A percentile compares a stretch with the other conserved stretches of the same genome.
Conservation (phyloP, 2,329 filamentous ascomycete species). For the Sporothrix inflata region DNA sequence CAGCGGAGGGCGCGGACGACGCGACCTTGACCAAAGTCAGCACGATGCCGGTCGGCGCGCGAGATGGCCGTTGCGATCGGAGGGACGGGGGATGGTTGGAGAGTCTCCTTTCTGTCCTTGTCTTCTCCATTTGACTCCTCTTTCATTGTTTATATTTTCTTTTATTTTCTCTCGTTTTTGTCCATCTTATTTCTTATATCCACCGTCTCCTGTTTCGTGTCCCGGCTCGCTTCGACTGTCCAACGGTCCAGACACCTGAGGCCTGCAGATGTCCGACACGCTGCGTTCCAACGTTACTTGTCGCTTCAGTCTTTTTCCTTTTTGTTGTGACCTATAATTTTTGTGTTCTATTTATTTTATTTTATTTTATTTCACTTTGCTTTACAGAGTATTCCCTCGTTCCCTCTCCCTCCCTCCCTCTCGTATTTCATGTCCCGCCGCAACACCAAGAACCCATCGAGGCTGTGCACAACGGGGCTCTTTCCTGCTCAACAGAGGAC, state of each 20-base stretch:
- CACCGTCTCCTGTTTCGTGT: background rate
- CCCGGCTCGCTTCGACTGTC: no score
- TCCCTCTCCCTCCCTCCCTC: background rate
- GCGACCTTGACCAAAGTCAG: no score
- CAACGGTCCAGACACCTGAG: no score
- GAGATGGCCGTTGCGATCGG: no score
- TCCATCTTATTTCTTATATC: no score
- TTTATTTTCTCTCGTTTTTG: background rate
- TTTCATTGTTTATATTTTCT: background rate
- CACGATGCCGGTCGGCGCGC: no score
- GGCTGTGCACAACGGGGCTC: background rate
- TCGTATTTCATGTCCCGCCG: background rate
- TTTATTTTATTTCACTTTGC: background rate
- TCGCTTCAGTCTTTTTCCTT: background rate
- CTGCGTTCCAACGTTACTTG: background rate
- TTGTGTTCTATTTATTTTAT: background rate
- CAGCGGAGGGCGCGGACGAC: background rate
- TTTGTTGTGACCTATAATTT: background rate
- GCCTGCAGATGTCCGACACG: background rate
- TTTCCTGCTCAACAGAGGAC: background rate
- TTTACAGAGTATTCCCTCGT: background rate
- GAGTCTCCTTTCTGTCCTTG: no score
- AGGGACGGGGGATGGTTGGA: no score
- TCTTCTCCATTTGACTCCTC: no score
- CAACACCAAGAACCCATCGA: background rate